Base-by-base conservation (phyloP, 139 green algal species). In the Micractinium sp. region DNA sequence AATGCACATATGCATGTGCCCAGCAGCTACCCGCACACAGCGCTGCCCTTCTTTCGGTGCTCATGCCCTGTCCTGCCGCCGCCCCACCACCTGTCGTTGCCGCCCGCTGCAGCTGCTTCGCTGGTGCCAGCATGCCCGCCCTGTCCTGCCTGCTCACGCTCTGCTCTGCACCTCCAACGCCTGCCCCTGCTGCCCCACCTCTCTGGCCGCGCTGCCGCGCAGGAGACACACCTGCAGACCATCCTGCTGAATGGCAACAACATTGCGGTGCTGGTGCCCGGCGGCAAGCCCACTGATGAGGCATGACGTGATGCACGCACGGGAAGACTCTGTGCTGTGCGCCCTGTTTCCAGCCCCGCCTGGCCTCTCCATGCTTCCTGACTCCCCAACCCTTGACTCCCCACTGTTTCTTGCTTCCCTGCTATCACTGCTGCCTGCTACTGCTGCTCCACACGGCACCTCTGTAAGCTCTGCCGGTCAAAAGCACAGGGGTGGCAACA, bases 191-290 rank as follows among this genome's bases (percentile, higher is more conserved):
- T 56, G 47, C 47, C 9, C 47, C 47, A n/a, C 47, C 5, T 9
- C 47, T 56, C 47, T 56, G 47, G 47, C 47, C 7, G 47, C 9
- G 47, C 47, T 9, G 47, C 5, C 47, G 5, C 23, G 76, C 80
- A 94, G 53, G 93, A 94, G 18, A 97, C 93, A 22, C 92, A 97
- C 76, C 92, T 99, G 90, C 97, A 99, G 66, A 93, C 97, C 86
- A 99, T 99, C 63, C 92, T 99, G 84, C 93, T 99, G 16, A 99
- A 99, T 85, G 98, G 98, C 81, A 99, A 99, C 95, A 99, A 98
- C 90, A 98, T 99, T n/a, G 97, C 97, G 16, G 79, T 98, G 41
- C 89, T 99, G 13, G 96, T 99, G 56, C 97, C 97, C 61, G 97
- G 97, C 41, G 96, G 96, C 25, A 96, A 96, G 91, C 96, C 96